These are phyloP conservation scores for Termitomyces sp. DNA, from an alignment of 768 basidiomycete species.

Conservation along the genomic window DNA sequence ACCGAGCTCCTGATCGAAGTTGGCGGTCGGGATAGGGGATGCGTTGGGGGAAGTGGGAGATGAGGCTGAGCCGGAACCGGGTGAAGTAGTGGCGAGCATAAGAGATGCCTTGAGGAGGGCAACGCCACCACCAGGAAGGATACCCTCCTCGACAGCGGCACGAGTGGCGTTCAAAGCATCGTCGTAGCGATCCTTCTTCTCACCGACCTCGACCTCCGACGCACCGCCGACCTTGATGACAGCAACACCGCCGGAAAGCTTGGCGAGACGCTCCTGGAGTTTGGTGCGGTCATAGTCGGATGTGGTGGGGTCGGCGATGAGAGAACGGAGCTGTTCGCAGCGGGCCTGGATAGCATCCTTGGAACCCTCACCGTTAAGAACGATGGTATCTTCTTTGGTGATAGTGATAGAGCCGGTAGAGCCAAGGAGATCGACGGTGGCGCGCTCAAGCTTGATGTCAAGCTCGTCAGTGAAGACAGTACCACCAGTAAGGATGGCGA, in stretches of 20 bases:
- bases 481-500: conserved; percentile 95
- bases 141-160: conserved; percentile 97
- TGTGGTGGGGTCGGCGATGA: conserved; percentile 78
- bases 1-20: conserved; percentile 98
- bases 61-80: conserved; percentile 39
- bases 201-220: conserved; percentile 92
- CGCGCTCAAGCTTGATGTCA: conserved; percentile 94
- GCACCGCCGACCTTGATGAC: conserved; percentile 97
- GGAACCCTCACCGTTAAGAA: conserved; percentile 90
- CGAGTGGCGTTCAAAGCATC: conserved; percentile 97
- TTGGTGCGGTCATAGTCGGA: conserved; percentile 92
- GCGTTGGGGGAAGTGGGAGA: conserved; percentile 50
- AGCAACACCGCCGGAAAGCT: conserved; percentile 93
- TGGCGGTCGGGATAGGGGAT: conserved; percentile 67
- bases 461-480: conserved; percentile 97
- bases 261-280: conserved; percentile 95
- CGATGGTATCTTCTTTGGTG: conserved; percentile 96
- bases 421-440: conserved; percentile 84
- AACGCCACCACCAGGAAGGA: conserved; percentile 94
- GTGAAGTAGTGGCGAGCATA: conserved; percentile 54
- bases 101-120: conserved; percentile 85
- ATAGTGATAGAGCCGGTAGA: conserved; percentile 88
- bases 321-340: conserved; percentile 90
- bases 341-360: conserved; percentile 89
- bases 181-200: conserved; percentile 99